These are phyloP conservation scores for Colletotrichum coccodes DNA, from an alignment of 2,329 filamentous ascomycete species.

Conservation along the genomic window DNA sequence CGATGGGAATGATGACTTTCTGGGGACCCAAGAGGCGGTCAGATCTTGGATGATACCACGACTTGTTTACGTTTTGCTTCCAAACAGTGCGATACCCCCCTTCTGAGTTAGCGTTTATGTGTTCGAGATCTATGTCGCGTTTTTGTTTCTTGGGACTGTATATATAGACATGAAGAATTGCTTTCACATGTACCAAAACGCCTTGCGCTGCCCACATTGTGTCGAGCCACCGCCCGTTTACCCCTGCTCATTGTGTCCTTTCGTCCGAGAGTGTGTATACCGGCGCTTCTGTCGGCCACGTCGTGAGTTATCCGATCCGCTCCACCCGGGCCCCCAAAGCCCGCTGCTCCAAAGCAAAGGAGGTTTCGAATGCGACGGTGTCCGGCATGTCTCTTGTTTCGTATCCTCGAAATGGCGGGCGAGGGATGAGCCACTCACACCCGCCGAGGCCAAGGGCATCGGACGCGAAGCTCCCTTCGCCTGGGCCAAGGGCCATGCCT, in stretches of 20 bases:
- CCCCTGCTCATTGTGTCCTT: neutral
- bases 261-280: neutral
- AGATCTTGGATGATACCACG: neutral
- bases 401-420: neutral
- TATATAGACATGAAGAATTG: neutral
- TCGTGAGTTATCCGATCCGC: neutral
- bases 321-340: neutral
- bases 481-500: neutral
- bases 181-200: no score
- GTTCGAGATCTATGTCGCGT: neutral
- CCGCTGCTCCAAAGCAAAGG: neutral
- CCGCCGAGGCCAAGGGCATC: neutral
- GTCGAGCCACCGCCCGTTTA: neutral
- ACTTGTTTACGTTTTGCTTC: neutral
- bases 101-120: neutral
- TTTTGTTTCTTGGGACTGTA: neutral
- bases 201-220: neutral
- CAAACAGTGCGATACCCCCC: neutral
- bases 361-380: no score
- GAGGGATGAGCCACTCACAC: neutral
- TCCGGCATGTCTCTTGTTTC: no score
- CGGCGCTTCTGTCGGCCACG: neutral
- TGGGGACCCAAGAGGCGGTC: no score
- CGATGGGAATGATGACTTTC: neutral
- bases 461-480: neutral